These are phyloP conservation scores for Cadophora malorum DNA, from an alignment of 2,329 filamentous ascomycete species.

Conservation along the genomic window DNA sequence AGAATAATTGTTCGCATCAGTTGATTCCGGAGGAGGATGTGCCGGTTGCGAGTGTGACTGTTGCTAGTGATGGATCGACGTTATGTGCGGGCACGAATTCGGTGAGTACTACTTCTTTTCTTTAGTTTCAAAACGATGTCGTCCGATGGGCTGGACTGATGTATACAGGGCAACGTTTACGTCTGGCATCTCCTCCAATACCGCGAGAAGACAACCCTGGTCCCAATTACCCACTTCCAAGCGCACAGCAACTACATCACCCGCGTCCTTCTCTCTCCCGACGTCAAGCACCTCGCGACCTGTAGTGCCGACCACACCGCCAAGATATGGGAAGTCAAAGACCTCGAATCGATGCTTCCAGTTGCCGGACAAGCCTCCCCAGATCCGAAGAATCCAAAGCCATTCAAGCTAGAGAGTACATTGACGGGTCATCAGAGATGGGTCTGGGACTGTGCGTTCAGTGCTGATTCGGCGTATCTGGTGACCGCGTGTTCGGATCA, in stretches of 20 bases:
- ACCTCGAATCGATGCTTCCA: slow-evolving; percentile 61
- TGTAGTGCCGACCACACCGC: slow-evolving; percentile 82
- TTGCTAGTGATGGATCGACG: slow-evolving; percentile 91
- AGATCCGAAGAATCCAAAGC: slow-evolving; percentile 53
- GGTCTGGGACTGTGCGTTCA: slow-evolving; percentile 83
- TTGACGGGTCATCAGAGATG: slow-evolving; percentile 76
- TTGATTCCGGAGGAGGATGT: slow-evolving; percentile 96
- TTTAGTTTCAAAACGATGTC: no score
- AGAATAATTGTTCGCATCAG: slow-evolving; percentile 97
- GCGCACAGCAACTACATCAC: slow-evolving; percentile 78
- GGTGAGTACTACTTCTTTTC: slow-evolving; percentile 56
- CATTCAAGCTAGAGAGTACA: slow-evolving; percentile 71
- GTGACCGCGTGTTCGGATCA: slow-evolving; percentile 79
- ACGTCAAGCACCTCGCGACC: slow-evolving; percentile 76
- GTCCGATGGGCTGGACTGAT: slow-evolving; percentile 17
- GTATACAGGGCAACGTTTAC: slow-evolving; percentile 84
- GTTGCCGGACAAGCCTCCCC: slow-evolving; percentile 37
- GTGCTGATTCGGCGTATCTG: slow-evolving; percentile 74
- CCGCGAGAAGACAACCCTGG: slow-evolving; percentile 70
- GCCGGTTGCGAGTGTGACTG: slow-evolving; percentile 90
- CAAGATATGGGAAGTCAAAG: slow-evolving; percentile 91
- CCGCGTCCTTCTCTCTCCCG: slow-evolving; percentile 74
- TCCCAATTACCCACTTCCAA: slow-evolving; percentile 74
- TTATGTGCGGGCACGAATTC: slow-evolving; percentile 93
- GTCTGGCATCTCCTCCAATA: slow-evolving; percentile 90